phyloP scores from a whole-genome alignment of 169 alveolate genomes.

The Miamiensis avidus region DNA sequence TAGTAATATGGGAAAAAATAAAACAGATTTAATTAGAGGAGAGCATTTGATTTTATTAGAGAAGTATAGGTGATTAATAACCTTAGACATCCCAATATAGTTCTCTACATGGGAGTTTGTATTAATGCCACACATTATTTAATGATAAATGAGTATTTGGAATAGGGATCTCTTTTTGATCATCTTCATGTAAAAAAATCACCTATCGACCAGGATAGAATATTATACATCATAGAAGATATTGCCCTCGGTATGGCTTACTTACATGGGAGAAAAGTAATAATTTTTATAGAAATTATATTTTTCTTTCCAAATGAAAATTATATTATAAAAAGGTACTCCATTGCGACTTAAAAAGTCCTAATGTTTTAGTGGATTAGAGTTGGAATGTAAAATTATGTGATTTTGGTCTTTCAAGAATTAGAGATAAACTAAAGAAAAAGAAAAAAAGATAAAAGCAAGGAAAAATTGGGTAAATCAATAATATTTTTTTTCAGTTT shows the following conservation, averaged over 20 bases:
- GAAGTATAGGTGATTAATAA: slow-evolving; percentile 72
- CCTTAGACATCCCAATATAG: slow-evolving; percentile 75
- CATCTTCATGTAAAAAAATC: slow-evolving; percentile 56
- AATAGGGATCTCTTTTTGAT: slow-evolving; percentile 60
- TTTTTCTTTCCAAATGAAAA: neutral
- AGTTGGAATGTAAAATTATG: slow-evolving; percentile 84
- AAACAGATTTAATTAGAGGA: neutral
- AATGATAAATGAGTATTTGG: slow-evolving; percentile 75
- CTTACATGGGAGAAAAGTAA: slow-evolving; percentile 71
- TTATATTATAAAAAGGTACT: slow-evolving; percentile 30
- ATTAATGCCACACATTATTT: slow-evolving; percentile 48
- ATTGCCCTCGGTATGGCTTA: slow-evolving; percentile 72
- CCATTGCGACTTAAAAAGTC: slow-evolving; percentile 85
- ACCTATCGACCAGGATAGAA: slow-evolving; percentile 33
- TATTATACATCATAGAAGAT: slow-evolving; percentile 60
- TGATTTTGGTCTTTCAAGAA: slow-evolving; percentile 84
- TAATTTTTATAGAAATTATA: no score
- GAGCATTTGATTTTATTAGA: slow-evolving; percentile 60
- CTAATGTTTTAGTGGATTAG: slow-evolving; percentile 81
- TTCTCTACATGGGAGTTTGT: slow-evolving; percentile 72
- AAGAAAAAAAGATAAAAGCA: slow-evolving; percentile 18
- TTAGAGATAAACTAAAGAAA: slow-evolving; percentile 35
- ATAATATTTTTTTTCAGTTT: no score
- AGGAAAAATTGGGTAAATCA: slow-evolving; percentile 8
- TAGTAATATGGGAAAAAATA: slow-evolving; percentile 19